A percentile compares a stretch with the other conserved stretches of the same genome.
Conservation (phyloP, 2,329 filamentous ascomycete species). For the Parastagonospora avenae region DNA sequence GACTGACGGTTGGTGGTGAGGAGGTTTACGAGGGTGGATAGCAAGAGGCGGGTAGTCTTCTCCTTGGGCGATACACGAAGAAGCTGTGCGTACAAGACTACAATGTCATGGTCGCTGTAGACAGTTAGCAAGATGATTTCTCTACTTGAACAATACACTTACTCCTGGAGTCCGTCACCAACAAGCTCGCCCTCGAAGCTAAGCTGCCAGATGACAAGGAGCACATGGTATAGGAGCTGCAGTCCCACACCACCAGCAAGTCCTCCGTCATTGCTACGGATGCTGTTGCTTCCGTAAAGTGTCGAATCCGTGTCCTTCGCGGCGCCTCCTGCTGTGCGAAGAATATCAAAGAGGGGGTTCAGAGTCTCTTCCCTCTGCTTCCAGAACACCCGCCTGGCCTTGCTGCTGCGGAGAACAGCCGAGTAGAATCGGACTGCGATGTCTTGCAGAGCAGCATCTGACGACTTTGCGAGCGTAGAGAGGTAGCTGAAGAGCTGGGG, state of each 20-base stretch:
- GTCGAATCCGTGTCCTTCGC: conserved; percentile 70
- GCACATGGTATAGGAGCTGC: conserved; percentile 90
- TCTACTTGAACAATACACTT: conserved; percentile 41
- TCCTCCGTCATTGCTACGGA: conserved; percentile 65
- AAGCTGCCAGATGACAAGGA: conserved; percentile 94
- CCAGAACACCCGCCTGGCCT: conserved; percentile 86
- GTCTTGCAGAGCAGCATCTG: conserved; percentile 89
- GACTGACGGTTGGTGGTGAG: conserved; percentile 72
- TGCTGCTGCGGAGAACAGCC: conserved; percentile 74
- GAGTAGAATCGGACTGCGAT: conserved; percentile 95
- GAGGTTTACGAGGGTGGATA: conserved; percentile 89
- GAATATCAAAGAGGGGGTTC: conserved; percentile 78
- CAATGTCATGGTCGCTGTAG: conserved; percentile 84
- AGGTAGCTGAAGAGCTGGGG: conserved; percentile 86
- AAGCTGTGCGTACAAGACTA: conserved; percentile 90
- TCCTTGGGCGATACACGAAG: conserved; percentile 93
- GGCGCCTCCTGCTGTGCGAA: conserved; percentile 75
- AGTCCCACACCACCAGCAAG: conserved; percentile 80
- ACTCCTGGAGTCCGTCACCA: conserved; percentile 86
- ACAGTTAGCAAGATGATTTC: conserved; percentile 16
- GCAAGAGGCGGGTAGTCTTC: conserved; percentile 90
- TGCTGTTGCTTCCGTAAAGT: conserved; percentile 58
- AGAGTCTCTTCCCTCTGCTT: conserved; percentile 84
- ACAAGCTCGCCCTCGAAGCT: conserved; percentile 79
- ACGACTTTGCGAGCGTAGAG: conserved; percentile 78